These are phyloP conservation scores for Mycena chlorophos DNA, from an alignment of 768 basidiomycete genomes.

Conservation along the genomic window DNA sequence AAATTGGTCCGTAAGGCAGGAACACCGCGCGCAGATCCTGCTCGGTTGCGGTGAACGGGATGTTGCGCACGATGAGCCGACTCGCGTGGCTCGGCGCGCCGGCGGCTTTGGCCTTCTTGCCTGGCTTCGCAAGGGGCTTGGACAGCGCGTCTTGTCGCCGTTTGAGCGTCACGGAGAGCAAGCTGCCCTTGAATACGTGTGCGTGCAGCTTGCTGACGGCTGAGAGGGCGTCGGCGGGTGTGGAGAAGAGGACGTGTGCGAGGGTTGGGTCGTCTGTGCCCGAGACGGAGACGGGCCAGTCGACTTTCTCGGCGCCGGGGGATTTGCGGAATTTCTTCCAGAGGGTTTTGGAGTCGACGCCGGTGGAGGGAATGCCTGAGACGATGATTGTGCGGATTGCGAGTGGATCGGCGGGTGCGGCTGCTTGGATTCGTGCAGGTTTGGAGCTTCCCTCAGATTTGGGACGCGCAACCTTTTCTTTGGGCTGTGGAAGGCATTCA, in stretches of 20 bases:
- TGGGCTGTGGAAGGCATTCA: slow-evolving; percentile 35
- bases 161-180: slow-evolving; percentile 87
- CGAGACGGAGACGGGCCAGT: slow-evolving; percentile 59
- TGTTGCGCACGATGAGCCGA: slow-evolving; percentile 87
- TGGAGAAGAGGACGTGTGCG: slow-evolving; percentile 77
- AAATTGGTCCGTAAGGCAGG: slow-evolving; percentile 82
- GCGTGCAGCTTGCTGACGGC: slow-evolving; percentile 84
- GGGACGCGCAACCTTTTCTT: slow-evolving; percentile 40
- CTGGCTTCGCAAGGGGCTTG: slow-evolving; percentile 41
- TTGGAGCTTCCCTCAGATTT: slow-evolving; percentile 40
- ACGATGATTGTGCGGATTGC: slow-evolving; percentile 81
- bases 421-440: slow-evolving; percentile 34
- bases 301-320: slow-evolving; percentile 71
- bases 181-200: slow-evolving; percentile 85
- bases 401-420: slow-evolving; percentile 62
- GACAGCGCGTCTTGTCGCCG: slow-evolving; percentile 73
- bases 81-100: slow-evolving; percentile 67
- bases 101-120: slow-evolving; percentile 26
- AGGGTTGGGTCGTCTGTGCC: slow-evolving; percentile 49
- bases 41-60: slow-evolving; percentile 81
- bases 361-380: slow-evolving; percentile 68
- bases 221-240: slow-evolving; percentile 63
- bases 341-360: slow-evolving; percentile 61
- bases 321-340: slow-evolving; percentile 90
- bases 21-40: slow-evolving; percentile 85